A percentile compares a stretch with the other conserved stretches of the same genome.
Evolutionary conservation across 2,329 filamentous ascomycete genomes (phyloP).

Genomic region (Leptographium lundbergii): DNA sequence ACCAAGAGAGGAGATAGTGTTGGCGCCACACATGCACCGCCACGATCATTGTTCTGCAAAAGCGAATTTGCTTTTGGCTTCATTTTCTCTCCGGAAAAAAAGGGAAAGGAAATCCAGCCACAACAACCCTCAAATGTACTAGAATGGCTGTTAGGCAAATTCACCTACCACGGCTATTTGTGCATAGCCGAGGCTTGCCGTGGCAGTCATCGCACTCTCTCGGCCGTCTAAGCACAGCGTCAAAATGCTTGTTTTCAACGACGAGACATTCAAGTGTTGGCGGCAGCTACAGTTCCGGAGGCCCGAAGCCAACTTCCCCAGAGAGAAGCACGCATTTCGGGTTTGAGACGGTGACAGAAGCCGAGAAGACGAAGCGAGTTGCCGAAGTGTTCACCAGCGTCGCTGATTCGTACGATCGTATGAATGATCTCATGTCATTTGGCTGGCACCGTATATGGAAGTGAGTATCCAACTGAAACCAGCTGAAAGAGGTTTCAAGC

Average conservation of each 20-base stretch:
- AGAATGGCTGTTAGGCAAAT: not conserved
- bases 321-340: constrained; percentile 66
- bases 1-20: too few species aligned
- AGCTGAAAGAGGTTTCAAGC: not conserved
- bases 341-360: constrained; percentile 71
- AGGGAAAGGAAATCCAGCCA: too few species aligned
- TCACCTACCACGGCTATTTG: not conserved
- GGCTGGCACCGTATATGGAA: constrained; percentile 96
- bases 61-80: not conserved
- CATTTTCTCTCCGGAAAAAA: not conserved
- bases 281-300: too few species aligned
- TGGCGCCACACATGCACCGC: constrained; percentile 1
- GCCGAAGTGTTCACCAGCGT: constrained; percentile 90
- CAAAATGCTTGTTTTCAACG: not conserved
- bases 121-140: too few species aligned
- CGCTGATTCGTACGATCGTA: constrained; percentile 85
- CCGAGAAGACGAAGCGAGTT: constrained; percentile 60
- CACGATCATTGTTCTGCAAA: not conserved
- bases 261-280: not conserved
- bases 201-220: not conserved
- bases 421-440: constrained; percentile 99
- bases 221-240: not conserved
- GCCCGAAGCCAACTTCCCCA: too few species aligned
- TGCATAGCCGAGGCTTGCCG: too few species aligned
- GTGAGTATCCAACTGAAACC: constrained; percentile 23